A percentile compares a stretch with the other conserved stretches of the same genome.
Conservation (phyloP, 1,284 basidiomycete genomes). For the Sanguinoderma infundibulare region DNA sequence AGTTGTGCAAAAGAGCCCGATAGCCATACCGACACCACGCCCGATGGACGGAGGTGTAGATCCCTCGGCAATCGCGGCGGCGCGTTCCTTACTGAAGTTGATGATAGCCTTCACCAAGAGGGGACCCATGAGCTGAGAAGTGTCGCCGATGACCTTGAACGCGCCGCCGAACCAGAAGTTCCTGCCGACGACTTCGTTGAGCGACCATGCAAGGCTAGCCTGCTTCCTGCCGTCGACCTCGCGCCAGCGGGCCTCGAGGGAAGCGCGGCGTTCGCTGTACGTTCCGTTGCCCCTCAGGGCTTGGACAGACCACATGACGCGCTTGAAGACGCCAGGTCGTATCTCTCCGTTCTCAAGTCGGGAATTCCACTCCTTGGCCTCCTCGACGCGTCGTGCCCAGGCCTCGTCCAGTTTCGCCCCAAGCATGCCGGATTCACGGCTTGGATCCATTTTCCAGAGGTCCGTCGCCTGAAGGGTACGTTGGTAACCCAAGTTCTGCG, state of each 20-base stretch:
- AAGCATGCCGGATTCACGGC: slow-evolving; percentile 54
- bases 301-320: slow-evolving; percentile 50
- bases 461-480: slow-evolving; percentile 75
- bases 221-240: slow-evolving; percentile 50
- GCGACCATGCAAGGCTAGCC: slow-evolving; percentile 65
- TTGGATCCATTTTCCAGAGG: slow-evolving; percentile 69
- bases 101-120: slow-evolving; percentile 72
- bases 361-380: slow-evolving; percentile 59
- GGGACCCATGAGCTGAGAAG: slow-evolving; percentile 66
- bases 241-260: slow-evolving; percentile 53
- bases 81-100: slow-evolving; percentile 62
- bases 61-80: slow-evolving; percentile 39
- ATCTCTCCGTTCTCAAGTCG: slow-evolving; percentile 54
- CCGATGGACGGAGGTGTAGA: slow-evolving; percentile 54
- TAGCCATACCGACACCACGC: slow-evolving; percentile 70
- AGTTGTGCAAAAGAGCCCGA: slow-evolving; percentile 71
- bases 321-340: slow-evolving; percentile 41
- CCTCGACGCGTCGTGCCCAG: slow-evolving; percentile 50
- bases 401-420: slow-evolving; percentile 53
- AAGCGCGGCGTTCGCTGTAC: slow-evolving; percentile 37
- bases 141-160: slow-evolving; percentile 61
- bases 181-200: slow-evolving; percentile 74
- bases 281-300: slow-evolving; percentile 33
- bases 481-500: slow-evolving; percentile 63
- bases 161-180: slow-evolving; percentile 74